Evolutionary conservation across 768 basidiomycete genomes (phyloP), one percentile per base, ranked within the genome.

Genomic region (Boletellus sp.): DNA sequence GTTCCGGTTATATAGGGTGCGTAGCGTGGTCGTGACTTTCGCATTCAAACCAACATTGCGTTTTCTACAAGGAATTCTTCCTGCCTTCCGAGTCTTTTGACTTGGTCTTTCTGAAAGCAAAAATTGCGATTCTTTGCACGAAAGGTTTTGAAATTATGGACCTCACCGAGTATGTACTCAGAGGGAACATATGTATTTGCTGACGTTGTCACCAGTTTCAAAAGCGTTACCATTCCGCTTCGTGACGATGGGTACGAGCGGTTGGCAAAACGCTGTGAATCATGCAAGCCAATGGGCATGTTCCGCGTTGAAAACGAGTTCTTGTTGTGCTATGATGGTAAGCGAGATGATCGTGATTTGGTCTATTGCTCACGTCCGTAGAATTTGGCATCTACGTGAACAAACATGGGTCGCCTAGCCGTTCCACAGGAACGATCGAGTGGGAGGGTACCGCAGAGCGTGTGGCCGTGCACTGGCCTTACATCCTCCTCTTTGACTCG

Each of bases 131-230:
- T 49, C 78, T 96, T 24, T 94, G 94, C 58, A 84, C 89, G 0
- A 91, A 90, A 62, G 94, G 94, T 35, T 97, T 97, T 60, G 94
- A 97, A 68, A 95, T 97, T 60, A 97, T 98, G 89, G 92, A 97
- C 59, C 78, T 97, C 36, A 83, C 84, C 20, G 90, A 94, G 90
- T 95, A 72, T 39, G 89, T 67, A 8, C 37, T 15, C 16, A 10
- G 1, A 26, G 12, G 17, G 17, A 12, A 11, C 35, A 15, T 11
- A n/a, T 23, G n/a, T n/a, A n/a, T 10, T 49, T 17, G 16, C 38
- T 56, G 26, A 48, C 45, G 3, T 34, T 26, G 4, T 24, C 13
- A 24, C 40, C 28, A 91, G 88, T 67, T 88, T 90, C 69, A 87
- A 88, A 68, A 90, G 87, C 63, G 86, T 88, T 2, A 93, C 91